Evolutionary conservation across 345 rosid species (phyloP).

Genomic region (Iberis pinnata): DNA sequence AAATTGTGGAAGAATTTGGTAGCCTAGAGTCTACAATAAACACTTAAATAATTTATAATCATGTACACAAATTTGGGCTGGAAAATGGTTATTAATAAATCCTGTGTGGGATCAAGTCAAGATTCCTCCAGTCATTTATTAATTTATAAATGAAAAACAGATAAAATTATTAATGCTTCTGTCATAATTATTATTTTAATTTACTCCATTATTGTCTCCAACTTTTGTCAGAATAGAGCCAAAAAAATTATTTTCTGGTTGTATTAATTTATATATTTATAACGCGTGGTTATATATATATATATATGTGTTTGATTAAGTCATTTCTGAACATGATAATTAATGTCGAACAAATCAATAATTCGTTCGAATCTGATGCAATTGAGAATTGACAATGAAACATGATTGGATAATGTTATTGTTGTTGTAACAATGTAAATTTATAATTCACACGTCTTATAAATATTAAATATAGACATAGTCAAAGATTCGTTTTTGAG

Average conservation of each 20-base stretch:
- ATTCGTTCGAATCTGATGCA: conserved; percentile 31
- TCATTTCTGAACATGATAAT: conserved; percentile 21
- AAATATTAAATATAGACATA: neutral
- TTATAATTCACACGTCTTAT: conserved; percentile 22
- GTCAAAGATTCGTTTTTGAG: conserved; percentile 23
- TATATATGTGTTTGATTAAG: conserved; percentile 21
- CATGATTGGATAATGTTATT: conserved; percentile 29
- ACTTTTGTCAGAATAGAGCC: conserved; percentile 23
- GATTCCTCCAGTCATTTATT: conserved; percentile 22
- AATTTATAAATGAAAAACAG: too few relatives aligned
- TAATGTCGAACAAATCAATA: conserved; percentile 30
- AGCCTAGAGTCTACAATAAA: neutral
- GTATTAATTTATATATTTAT: conserved; percentile 18
- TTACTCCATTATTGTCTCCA: conserved; percentile 29
- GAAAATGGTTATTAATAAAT: conserved; percentile 20
- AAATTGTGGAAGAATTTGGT: neutral
- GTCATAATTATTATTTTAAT: conserved; percentile 26
- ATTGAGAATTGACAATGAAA: conserved; percentile 22
- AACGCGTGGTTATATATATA: conserved; percentile 11
- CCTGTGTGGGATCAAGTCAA: conserved; percentile 31
- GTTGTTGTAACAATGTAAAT: conserved; percentile 23
- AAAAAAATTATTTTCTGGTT: conserved; percentile 13
- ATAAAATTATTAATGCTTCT: too few relatives aligned
- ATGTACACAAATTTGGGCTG: conserved; percentile 11
- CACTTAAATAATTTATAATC: neutral